These are phyloP conservation scores for Botrytis byssoidea DNA, from an alignment of 2,329 filamentous ascomycete species.

Conservation along the genomic window DNA sequence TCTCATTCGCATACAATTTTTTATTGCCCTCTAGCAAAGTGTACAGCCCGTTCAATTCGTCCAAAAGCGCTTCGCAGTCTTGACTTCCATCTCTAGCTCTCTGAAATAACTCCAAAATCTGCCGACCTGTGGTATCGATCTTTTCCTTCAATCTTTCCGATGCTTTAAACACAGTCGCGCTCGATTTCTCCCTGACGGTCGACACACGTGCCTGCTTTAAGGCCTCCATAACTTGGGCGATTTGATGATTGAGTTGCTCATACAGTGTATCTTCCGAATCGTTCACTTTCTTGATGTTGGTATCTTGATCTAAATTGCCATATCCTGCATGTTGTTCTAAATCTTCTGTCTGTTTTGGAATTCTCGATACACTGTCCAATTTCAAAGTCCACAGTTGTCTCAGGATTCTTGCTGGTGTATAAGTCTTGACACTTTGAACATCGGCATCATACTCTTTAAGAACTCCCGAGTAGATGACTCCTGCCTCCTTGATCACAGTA, in stretches of 20 bases:
- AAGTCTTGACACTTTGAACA: slow-evolving; percentile 23
- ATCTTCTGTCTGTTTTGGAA: slow-evolving; percentile 4
- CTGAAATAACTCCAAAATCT: slow-evolving; percentile 27
- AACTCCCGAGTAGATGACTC: slow-evolving; percentile 30
- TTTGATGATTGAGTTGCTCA: slow-evolving; percentile 10
- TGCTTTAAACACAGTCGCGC: slow-evolving; percentile 20
- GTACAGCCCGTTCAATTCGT: slow-evolving; percentile 29
- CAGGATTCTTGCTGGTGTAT: slow-evolving; percentile 23
- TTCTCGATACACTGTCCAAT: slow-evolving; percentile 18
- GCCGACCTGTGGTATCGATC: slow-evolving; percentile 21
- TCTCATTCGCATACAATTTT: slow-evolving; percentile 20
- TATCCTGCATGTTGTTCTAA: slow-evolving; percentile 11
- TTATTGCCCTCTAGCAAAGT: slow-evolving; percentile 26
- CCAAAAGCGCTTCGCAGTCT: slow-evolving; percentile 28
- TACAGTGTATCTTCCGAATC: slow-evolving; percentile 9
- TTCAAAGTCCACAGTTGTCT: slow-evolving; percentile 27
- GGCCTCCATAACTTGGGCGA: slow-evolving; percentile 16
- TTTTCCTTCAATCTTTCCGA: slow-evolving; percentile 27
- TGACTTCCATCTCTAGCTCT: slow-evolving; percentile 22
- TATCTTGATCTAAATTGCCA: slow-evolving; percentile 16
- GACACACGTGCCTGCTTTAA: slow-evolving; percentile 21
- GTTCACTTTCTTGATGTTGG: neutral
- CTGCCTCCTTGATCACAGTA: slow-evolving; percentile 26
- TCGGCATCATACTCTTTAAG: slow-evolving; percentile 27
- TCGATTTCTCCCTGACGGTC: neutral